Evolutionary conservation across 2,329 filamentous ascomycete species (phyloP).

Genomic region (Colletotrichum tropicale): DNA sequence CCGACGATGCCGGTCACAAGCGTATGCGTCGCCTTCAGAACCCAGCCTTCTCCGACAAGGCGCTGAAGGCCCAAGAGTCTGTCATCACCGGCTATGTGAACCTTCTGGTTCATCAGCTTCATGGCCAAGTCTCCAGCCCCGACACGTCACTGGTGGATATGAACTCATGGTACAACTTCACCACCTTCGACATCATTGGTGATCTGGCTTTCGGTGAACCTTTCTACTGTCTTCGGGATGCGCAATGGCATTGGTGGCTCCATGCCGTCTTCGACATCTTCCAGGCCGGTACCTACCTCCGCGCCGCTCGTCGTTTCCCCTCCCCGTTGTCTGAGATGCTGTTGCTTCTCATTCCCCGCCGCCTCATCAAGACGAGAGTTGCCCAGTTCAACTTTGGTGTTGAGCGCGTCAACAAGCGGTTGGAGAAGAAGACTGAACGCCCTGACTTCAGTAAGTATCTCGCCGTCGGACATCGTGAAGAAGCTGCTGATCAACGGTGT

Average conservation of each 20-base stretch:
- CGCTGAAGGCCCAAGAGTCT: conserved; percentile 33
- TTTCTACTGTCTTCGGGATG: conserved; percentile 29
- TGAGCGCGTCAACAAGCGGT: neutral
- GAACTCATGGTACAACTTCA: conserved; percentile 29
- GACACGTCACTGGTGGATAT: conserved; percentile 23
- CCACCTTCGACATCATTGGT: conserved; percentile 35
- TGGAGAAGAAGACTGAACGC: conserved; percentile 4
- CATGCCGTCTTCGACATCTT: conserved; percentile 25
- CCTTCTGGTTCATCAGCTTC: conserved; percentile 26
- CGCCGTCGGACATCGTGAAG: no score
- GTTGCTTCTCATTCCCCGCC: conserved; percentile 4
- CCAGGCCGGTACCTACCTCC: conserved; percentile 12
- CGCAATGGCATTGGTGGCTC: conserved; percentile 30
- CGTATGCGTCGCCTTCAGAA: conserved; percentile 26
- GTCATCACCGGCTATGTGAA: conserved; percentile 30
- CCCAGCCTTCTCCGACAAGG: conserved; percentile 32
- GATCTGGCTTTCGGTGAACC: conserved; percentile 32
- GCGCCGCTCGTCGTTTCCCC: conserved; percentile 9
- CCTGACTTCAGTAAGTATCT: conserved; percentile 3
- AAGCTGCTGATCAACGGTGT: neutral
- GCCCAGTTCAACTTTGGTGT: conserved; percentile 14
- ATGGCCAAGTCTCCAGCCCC: conserved; percentile 8
- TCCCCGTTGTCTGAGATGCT: conserved; percentile 9
- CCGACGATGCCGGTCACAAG: conserved; percentile 22
- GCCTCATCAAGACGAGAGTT: conserved; percentile 11